Conservation (phyloP, 176 grass and related monocot genomes). For the Leersia perrieri region DNA sequence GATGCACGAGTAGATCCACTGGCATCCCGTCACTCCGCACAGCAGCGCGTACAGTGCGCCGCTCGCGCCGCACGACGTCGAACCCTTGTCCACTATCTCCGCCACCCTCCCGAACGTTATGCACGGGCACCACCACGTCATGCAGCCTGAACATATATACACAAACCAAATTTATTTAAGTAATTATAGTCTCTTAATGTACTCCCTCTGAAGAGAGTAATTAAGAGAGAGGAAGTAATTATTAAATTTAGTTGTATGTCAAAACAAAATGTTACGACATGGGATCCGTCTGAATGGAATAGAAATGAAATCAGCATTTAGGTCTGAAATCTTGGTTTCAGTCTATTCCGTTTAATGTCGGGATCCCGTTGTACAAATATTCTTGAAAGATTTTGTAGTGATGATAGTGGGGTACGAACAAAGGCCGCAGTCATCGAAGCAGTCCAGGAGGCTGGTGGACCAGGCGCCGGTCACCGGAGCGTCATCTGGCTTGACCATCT, state of each 20-base stretch:
- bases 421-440: constrained; percentile 53
- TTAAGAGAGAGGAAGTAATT: too few species aligned
- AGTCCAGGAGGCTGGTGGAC: constrained; percentile 61
- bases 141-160: constrained; percentile 51
- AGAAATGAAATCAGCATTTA: too few species aligned
- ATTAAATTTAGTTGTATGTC: too few species aligned
- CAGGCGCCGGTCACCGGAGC: constrained; percentile 36
- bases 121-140: constrained; percentile 69
- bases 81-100: constrained; percentile 64
- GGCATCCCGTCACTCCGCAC: neutral
- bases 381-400: too few species aligned
- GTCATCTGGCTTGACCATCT: neutral
- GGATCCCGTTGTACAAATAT: too few species aligned
- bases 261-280: too few species aligned
- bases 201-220: too few species aligned
- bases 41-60: constrained; percentile 61
- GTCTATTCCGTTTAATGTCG: too few species aligned
- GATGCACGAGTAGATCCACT: constrained; percentile 54
- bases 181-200: too few species aligned
- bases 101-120: constrained; percentile 67
- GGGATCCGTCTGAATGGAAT: too few species aligned
- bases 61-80: constrained; percentile 50
- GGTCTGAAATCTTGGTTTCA: too few species aligned
- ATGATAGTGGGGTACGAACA: neutral
- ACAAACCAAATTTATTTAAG: too few species aligned